Base-by-base conservation (phyloP, 768 basidiomycete species). In the Suillus americanus region DNA sequence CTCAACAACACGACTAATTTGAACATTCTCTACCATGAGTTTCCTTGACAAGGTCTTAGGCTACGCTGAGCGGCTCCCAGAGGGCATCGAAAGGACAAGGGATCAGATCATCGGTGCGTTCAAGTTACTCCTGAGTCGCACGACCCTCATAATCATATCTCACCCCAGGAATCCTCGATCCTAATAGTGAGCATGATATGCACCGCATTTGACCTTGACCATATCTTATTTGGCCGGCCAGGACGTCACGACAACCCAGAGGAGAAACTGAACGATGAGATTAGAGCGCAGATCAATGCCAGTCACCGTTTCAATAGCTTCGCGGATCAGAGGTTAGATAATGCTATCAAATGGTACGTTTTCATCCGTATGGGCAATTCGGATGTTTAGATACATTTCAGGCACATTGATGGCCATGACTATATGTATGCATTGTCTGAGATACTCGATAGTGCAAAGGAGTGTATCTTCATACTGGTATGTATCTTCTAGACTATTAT, bases 381-480 rank as follows among this genome's bases (percentile, higher is more conserved):
- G 50, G 37, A 45, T 45, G 33, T 51, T 63, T 16, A 23, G 18
- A 38, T 45, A 7, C 6, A 12, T 6, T 63, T 14, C 60, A 87
- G 90, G 89, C 94, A 95, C 73, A 84, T 97, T 55, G 96, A 97
- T 70, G 97, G 97, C 0, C 94, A 97, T 64, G 96, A 99, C 78
- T 99, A 97, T 75, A 92, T 98, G 85, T 98, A 91, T 85, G 96
- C 97, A 0, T 74, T 97, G 41, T 94, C 93, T 1, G 94, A 97
- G 77, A 82, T 96, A 77, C 82, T 98, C n/a, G 91, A 92, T 55
- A 85, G 79, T 40, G 92, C 93, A 3, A 84, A 83, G 64, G 91
- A 97, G 71, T 86, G 78, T 37, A 97, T 99, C 72, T 96, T 94
- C 76, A 97, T 99, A 67, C 70, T 92, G 67, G 95, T 90, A 62